Percentiles rank a stretch among this genome's conserved stretches.
Conservation (phyloP, 257 asterid species). For the Solanum arcanum region DNA sequence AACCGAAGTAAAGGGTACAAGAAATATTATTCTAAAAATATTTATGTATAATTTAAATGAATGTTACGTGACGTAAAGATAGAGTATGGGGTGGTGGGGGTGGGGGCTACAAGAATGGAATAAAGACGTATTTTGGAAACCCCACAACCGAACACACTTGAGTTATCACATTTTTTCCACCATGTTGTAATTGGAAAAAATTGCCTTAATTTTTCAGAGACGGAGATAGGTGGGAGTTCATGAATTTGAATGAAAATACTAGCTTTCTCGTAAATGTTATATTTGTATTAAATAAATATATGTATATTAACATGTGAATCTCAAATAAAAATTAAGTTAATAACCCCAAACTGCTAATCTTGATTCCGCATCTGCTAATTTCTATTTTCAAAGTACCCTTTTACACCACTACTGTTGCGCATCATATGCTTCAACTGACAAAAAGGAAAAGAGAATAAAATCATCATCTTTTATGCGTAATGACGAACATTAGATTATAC, state of each 20-base stretch:
- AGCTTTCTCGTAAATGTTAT: fast-evolving
- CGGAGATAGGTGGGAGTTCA: too few relatives aligned
- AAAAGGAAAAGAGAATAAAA: not conserved
- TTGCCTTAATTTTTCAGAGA: fast-evolving
- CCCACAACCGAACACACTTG: not conserved
- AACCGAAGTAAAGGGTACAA: not conserved
- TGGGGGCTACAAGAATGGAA: not conserved
- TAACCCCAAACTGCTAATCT: fast-evolving
- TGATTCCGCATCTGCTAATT: too few relatives aligned
- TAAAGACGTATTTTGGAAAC: not conserved
- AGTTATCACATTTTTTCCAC: not conserved
- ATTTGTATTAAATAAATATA: too few relatives aligned
- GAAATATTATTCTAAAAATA: too few relatives aligned
- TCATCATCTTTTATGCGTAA: not conserved
- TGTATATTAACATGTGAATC: fast-evolving
- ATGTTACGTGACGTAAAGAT: too few relatives aligned
- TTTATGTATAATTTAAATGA: too few relatives aligned
- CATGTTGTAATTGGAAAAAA: not conserved
- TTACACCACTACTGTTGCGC: not conserved
- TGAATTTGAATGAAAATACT: fast-evolving
- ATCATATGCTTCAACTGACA: not conserved
- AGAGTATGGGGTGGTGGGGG: not conserved
- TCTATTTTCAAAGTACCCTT: not conserved
- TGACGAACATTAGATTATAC: not conserved
- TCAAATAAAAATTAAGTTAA: fast-evolving